Conservation (phyloP, 805 yeast genomes). For the Metschnikowia cubensis region DNA sequence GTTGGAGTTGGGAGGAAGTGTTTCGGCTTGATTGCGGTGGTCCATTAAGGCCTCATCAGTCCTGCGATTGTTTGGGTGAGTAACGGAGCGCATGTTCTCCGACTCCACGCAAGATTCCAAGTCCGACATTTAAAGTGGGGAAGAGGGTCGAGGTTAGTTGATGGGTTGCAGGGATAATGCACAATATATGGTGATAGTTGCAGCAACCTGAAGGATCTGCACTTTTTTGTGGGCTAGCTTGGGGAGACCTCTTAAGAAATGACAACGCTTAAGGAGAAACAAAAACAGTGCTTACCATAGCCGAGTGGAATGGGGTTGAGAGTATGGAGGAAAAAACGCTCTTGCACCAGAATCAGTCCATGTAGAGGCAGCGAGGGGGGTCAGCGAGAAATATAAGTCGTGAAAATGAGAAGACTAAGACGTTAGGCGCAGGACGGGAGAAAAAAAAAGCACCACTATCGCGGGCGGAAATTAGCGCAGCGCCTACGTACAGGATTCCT, state of each 20-base stretch:
- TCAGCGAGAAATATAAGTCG: background rate
- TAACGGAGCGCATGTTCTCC: constrained; percentile 17
- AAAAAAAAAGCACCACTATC: background rate
- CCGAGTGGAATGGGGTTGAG: background rate
- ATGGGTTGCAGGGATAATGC: too few relatives aligned
- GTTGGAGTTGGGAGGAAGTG: constrained; percentile 23
- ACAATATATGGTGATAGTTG: background rate
- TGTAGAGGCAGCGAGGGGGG: background rate
- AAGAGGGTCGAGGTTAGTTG: background rate
- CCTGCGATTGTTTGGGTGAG: constrained; percentile 13
- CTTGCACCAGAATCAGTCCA: background rate
- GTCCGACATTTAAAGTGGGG: constrained; percentile 33
- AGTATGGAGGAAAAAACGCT: background rate
- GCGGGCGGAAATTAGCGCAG: constrained; percentile 2
- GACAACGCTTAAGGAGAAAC: background rate
- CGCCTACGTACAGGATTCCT: background rate
- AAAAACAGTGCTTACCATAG: background rate
- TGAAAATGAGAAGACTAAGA: constrained; percentile 1
- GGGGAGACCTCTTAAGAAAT: background rate
- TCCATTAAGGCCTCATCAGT: constrained; percentile 37
- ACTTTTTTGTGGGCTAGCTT: background rate
- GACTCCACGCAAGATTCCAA: constrained; percentile 34
- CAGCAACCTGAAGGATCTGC: background rate
- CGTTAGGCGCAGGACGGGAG: background rate
- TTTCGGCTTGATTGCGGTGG: constrained; percentile 35